These are phyloP conservation scores for Phytophthora idaei DNA, from an alignment of 352 stramenopile species.

Conservation along the genomic window DNA sequence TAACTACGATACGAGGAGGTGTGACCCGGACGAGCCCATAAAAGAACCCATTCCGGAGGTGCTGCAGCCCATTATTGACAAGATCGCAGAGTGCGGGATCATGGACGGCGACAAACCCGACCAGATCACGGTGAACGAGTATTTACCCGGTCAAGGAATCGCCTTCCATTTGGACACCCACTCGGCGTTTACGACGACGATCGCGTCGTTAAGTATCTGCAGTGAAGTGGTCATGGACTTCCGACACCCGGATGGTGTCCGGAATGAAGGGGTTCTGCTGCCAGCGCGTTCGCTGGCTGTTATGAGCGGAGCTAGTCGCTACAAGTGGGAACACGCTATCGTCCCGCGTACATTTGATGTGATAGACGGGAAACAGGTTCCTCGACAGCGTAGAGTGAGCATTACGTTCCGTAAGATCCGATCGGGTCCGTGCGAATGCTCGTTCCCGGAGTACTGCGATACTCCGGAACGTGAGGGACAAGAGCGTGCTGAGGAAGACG, in stretches of 20 bases:
- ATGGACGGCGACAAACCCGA: constrained; percentile 67
- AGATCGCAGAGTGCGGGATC: constrained; percentile 53
- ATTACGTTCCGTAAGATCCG: constrained; percentile 91
- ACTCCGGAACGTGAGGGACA: constrained; percentile 29
- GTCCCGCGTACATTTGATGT: constrained; percentile 84
- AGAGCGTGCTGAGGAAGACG: constrained; percentile 4
- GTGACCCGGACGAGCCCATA: constrained; percentile 55
- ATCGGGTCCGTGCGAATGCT: constrained; percentile 66
- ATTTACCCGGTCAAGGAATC: constrained; percentile 89
- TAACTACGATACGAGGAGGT: constrained; percentile 83
- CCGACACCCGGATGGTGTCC: constrained; percentile 58
- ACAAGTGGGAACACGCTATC: constrained; percentile 91
- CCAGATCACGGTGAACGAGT: constrained; percentile 91
- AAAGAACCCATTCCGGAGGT: constrained; percentile 51
- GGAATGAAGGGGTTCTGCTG: constrained; percentile 67
- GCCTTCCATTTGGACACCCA: constrained; percentile 90
- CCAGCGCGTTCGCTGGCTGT: constrained; percentile 79
- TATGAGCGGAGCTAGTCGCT: constrained; percentile 84
- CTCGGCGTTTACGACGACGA: constrained; percentile 84
- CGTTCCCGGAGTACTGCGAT: constrained; percentile 76
- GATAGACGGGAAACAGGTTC: constrained; percentile 73
- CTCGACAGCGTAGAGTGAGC: constrained; percentile 71
- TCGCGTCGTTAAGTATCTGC: constrained; percentile 80
- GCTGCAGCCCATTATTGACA: constrained; percentile 50
- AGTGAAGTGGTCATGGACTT: constrained; percentile 90